Conservation (phyloP, 1,284 basidiomycete species). For the Somion occarium region DNA sequence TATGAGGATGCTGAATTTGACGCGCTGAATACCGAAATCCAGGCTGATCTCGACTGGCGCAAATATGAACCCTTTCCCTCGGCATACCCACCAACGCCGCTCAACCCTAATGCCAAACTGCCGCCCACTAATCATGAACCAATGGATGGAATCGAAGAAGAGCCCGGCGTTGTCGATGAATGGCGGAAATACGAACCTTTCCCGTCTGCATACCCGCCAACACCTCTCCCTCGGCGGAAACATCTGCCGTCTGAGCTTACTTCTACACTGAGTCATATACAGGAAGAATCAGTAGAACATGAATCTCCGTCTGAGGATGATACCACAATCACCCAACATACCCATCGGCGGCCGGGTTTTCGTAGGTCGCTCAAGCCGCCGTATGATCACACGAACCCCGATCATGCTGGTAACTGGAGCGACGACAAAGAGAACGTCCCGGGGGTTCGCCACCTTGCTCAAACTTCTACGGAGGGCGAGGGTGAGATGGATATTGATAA, state of each 20-base stretch:
- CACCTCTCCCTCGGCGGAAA: constrained; percentile 30
- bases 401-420: constrained; percentile 56
- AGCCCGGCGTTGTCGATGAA: constrained; percentile 24
- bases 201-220: constrained; percentile 44
- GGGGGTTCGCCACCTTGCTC: constrained; percentile 25
- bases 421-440: constrained; percentile 29
- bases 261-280: background rate
- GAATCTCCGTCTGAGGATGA: constrained; percentile 1
- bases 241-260: background rate
- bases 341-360: constrained; percentile 43
- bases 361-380: constrained; percentile 57
- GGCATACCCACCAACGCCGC: constrained; percentile 34
- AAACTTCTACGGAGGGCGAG: constrained; percentile 13
- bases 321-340: constrained; percentile 6
- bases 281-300: constrained; percentile 4
- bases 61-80: constrained; percentile 48
- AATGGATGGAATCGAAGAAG: constrained; percentile 6
- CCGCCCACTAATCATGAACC: constrained; percentile 5
- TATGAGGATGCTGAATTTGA: constrained; percentile 11
- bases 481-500: constrained; percentile 22
- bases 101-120: constrained; percentile 24
- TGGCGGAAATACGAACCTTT: constrained; percentile 41
- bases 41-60: constrained; percentile 31
- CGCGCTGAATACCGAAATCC: background rate
- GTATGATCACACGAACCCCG: constrained; percentile 53